Evolutionary conservation across 2,329 filamentous ascomycete species (phyloP).

Genomic region (Clonostachys rosea): DNA sequence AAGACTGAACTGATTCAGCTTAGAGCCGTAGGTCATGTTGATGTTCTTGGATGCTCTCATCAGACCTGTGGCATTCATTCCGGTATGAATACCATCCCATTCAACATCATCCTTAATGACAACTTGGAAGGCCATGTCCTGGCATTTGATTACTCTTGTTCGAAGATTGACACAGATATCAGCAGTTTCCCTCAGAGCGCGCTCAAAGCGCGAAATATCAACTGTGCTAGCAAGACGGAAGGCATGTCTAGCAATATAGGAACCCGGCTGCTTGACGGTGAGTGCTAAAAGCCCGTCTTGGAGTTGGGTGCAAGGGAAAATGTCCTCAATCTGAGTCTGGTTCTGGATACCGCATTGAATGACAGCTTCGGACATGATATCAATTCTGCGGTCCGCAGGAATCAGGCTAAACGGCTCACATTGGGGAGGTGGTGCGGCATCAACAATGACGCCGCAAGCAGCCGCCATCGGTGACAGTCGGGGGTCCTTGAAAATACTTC

Average conservation of each 20-base stretch:
- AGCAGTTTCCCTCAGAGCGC: conserved; percentile 14
- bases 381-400: background rate
- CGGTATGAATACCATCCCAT: conserved; percentile 1
- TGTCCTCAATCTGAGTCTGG: conserved; percentile 13
- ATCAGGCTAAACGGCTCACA: conserved; percentile 1
- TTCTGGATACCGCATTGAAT: background rate
- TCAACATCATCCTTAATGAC: background rate
- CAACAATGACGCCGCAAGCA: background rate
- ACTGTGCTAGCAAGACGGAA: conserved; percentile 10
- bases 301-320: conserved; percentile 32
- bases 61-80: background rate
- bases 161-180: conserved; percentile 4
- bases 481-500: conserved; percentile 31
- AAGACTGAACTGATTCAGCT: conserved; percentile 1
- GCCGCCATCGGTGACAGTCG: conserved; percentile 34
- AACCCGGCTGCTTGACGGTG: conserved; percentile 20
- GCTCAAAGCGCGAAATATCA: conserved; percentile 14
- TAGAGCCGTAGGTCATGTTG: conserved; percentile 2
- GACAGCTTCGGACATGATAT: background rate
- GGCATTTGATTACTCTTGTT: conserved; percentile 1
- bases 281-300: conserved; percentile 33
- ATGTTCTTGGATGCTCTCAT: background rate
- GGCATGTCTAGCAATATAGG: conserved; percentile 26
- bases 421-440: background rate
- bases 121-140: background rate